Conservation (phyloP, 2,329 filamentous ascomycete species). For the Fusarium foetens region DNA sequence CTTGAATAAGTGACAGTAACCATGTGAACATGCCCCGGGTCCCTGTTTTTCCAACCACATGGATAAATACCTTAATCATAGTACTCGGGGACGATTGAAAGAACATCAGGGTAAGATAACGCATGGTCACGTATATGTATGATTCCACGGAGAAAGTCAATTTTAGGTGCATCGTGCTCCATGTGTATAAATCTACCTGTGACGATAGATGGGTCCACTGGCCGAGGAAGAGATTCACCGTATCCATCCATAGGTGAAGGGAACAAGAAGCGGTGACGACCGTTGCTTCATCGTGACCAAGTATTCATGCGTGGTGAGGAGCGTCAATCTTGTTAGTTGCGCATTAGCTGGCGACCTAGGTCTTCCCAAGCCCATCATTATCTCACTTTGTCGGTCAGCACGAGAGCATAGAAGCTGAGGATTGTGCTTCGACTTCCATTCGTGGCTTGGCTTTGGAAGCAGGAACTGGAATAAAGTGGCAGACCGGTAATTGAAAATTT, state of each 20-base stretch:
- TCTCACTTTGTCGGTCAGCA: constrained; percentile 35
- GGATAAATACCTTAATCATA: neutral
- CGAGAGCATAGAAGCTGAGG: constrained; percentile 19
- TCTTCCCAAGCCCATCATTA: constrained; percentile 6
- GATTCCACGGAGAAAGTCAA: constrained; percentile 2
- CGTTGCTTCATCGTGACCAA: constrained; percentile 16
- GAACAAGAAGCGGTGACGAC: constrained; percentile 35
- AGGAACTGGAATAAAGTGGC: constrained; percentile 2
- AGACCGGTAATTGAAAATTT: constrained; percentile 2
- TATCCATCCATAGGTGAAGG: constrained; percentile 7
- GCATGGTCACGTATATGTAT: neutral
- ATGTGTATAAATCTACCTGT: constrained; percentile 3
- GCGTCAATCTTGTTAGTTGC: constrained; percentile 19
- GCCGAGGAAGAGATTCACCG: constrained; percentile 22
- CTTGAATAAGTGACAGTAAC: constrained; percentile 6
- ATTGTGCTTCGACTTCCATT: constrained; percentile 11
- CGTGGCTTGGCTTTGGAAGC: constrained; percentile 9
- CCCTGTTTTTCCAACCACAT: neutral
- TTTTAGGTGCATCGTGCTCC: neutral
- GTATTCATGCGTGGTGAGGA: constrained; percentile 4
- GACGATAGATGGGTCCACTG: constrained; percentile 9
- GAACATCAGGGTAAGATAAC: neutral
- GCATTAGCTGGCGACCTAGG: constrained; percentile 17
- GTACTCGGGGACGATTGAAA: neutral
- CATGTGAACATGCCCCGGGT: neutral